Conservation (phyloP, 306 rosid genomes). For the Betula pendula region DNA sequence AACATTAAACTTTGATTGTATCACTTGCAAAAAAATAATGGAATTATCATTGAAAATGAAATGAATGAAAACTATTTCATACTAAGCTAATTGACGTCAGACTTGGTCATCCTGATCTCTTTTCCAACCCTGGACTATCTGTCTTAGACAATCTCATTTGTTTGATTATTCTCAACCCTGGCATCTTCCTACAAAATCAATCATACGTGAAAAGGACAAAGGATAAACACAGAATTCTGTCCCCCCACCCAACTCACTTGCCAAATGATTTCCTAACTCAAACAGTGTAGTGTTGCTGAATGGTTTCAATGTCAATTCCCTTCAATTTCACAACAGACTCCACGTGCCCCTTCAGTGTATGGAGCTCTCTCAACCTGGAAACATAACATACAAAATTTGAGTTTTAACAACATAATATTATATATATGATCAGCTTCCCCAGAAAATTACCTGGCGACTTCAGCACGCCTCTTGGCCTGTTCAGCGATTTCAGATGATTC, state of each 20-base stretch:
- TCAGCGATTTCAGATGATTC: conserved; percentile 81
- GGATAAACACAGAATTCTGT: neutral
- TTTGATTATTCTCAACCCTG: conserved; percentile 55
- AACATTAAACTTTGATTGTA: too few relatives aligned
- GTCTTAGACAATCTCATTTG: conserved; percentile 30
- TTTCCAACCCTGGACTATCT: conserved; percentile 37
- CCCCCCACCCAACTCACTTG: conserved; percentile 9
- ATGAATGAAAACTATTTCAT: neutral
- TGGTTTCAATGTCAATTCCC: conserved; percentile 86
- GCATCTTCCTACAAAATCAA: conserved; percentile 28
- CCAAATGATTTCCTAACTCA: conserved; percentile 27
- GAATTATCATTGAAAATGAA: conserved; percentile 33
- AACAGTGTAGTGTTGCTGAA: conserved; percentile 88
- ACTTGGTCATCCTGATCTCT: neutral
- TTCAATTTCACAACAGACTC: conserved; percentile 90
- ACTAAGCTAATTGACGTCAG: conserved; percentile 11
- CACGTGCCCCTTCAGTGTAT: conserved; percentile 86
- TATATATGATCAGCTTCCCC: neutral
- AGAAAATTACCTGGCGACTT: conserved; percentile 60
- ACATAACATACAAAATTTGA: neutral
- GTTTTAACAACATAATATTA: neutral
- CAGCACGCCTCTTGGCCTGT: conserved; percentile 81
- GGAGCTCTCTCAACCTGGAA: conserved; percentile 82
- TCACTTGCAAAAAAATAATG: neutral
- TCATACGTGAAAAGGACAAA: conserved; percentile 18